Evolutionary conservation across 345 rosid species (phyloP).

Genomic region (Syzygium oleosum): DNA sequence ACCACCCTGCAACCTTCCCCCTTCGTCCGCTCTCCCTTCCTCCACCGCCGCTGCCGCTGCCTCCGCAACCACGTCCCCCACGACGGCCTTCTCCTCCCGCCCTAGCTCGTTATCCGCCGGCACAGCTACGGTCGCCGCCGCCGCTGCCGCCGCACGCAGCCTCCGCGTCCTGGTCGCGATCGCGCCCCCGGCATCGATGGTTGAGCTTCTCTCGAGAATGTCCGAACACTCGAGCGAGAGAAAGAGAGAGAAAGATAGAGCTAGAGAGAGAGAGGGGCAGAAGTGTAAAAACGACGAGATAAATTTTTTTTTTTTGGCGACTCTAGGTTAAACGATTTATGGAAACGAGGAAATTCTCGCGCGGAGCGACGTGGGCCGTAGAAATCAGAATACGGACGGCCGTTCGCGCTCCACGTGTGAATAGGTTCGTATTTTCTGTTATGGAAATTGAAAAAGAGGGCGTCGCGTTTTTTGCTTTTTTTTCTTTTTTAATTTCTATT

Average conservation of each 20-base stretch:
- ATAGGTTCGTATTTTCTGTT: neutral
- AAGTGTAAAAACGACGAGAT: too few relatives aligned
- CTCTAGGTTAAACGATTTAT: neutral
- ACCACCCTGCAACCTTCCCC: constrained; percentile 4
- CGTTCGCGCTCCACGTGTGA: neutral
- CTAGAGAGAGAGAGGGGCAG: too few relatives aligned
- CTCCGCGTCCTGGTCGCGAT: constrained; percentile 57
- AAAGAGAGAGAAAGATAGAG: too few relatives aligned
- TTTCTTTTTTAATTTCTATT: too few relatives aligned
- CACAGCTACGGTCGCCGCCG: constrained; percentile 43
- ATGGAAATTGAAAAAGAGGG: too few relatives aligned
- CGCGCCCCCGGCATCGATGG: constrained; percentile 4
- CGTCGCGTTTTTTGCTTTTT: too few relatives aligned
- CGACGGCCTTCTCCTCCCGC: neutral
- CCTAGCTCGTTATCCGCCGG: constrained; percentile 9
- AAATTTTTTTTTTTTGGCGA: neutral
- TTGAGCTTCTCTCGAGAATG: neutral
- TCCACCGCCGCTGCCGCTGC: constrained; percentile 9
- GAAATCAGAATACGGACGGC: neutral
- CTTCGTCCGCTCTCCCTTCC: constrained; percentile 9
- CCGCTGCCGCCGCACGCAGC: constrained; percentile 33
- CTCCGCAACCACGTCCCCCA: neutral
- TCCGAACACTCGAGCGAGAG: neutral
- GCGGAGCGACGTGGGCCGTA: neutral
- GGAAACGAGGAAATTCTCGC: neutral